Percentiles rank a stretch among this genome's conserved stretches.
These are phyloP conservation scores for Cicer pinnatifidum DNA, from an alignment of 306 rosid species.

Conservation along the genomic window DNA sequence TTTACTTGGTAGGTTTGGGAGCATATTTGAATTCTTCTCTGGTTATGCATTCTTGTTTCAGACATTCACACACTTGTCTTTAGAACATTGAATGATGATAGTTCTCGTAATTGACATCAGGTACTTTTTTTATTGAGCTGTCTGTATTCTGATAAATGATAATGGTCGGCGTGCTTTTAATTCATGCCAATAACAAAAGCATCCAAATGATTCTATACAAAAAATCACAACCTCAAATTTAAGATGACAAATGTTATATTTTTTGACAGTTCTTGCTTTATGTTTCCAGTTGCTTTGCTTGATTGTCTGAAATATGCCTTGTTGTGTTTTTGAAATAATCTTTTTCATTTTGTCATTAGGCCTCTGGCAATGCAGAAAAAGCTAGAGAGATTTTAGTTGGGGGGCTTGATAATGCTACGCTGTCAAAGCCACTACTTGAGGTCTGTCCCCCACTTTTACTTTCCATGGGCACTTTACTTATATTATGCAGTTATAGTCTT, in stretches of 20 bases:
- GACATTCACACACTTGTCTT: neutral
- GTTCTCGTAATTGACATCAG: neutral
- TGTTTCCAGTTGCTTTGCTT: neutral
- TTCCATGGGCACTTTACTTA: neutral
- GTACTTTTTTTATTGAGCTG: neutral
- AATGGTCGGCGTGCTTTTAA: neutral
- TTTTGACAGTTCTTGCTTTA: conserved; percentile 1
- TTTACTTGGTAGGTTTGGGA: conserved; percentile 71
- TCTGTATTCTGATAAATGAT: conserved; percentile 18
- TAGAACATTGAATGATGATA: neutral
- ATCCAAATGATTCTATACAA: conserved; percentile 12
- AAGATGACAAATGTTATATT: neutral
- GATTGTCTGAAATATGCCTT: neutral
- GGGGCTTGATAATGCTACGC: conserved; percentile 76
- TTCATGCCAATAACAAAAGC: conserved; percentile 5
- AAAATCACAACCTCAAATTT: neutral
- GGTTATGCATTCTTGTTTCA: conserved; percentile 3
- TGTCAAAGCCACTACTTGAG: conserved; percentile 83
- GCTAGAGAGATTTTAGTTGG: conserved; percentile 77
- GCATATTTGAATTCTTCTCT: conserved; percentile 6
- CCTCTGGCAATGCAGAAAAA: conserved; percentile 74
- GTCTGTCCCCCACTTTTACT: conserved; percentile 48
- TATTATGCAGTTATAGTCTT: neutral
- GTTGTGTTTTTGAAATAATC: conserved; percentile 28
- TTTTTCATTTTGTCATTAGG: conserved; percentile 55